phyloP scores from a whole-genome alignment of 225 moss, liverwort and hornwort genomes.

The Bryoerythrophyllum caledonicum region DNA sequence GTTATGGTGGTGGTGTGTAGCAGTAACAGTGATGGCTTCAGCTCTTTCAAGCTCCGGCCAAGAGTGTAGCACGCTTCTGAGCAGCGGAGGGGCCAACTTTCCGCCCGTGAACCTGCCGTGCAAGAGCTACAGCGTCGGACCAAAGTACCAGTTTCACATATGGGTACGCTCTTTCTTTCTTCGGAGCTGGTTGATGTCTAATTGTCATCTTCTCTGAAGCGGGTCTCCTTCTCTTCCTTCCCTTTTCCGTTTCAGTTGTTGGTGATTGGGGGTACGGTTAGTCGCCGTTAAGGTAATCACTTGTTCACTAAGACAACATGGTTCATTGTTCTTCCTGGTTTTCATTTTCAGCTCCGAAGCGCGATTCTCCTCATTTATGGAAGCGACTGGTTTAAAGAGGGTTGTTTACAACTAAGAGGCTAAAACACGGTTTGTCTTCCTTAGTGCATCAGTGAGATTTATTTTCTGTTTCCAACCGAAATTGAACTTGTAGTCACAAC shows the following conservation, averaged over 20 bases:
- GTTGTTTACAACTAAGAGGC: background rate
- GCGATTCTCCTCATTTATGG: background rate
- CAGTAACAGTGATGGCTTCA: slow-evolving; percentile 11
- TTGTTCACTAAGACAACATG: background rate
- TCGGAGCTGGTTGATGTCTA: background rate
- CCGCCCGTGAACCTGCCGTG: slow-evolving; percentile 6
- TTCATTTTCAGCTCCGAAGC: background rate
- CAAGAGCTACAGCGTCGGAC: background rate
- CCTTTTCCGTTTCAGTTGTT: background rate
- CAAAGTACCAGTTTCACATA: background rate
- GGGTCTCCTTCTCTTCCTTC: background rate
- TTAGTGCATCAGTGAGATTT: background rate
- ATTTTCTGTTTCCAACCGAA: too few species aligned
- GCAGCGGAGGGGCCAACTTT: background rate
- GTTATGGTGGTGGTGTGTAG: slow-evolving; percentile 15
- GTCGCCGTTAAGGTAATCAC: background rate
- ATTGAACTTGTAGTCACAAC: too few species aligned
- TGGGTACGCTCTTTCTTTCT: slow-evolving; percentile 31
- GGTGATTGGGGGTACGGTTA: background rate
- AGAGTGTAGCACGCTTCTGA: slow-evolving; percentile 13
- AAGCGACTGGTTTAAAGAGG: background rate
- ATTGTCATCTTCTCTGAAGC: background rate
- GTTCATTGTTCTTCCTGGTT: background rate
- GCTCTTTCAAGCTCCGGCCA: slow-evolving; percentile 23
- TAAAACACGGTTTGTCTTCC: background rate